A percentile compares a stretch with the other conserved stretches of the same genome.
These are phyloP conservation scores for Fragaria ananassa DNA, from an alignment of 306 rosid genomes.

Conservation along the genomic window DNA sequence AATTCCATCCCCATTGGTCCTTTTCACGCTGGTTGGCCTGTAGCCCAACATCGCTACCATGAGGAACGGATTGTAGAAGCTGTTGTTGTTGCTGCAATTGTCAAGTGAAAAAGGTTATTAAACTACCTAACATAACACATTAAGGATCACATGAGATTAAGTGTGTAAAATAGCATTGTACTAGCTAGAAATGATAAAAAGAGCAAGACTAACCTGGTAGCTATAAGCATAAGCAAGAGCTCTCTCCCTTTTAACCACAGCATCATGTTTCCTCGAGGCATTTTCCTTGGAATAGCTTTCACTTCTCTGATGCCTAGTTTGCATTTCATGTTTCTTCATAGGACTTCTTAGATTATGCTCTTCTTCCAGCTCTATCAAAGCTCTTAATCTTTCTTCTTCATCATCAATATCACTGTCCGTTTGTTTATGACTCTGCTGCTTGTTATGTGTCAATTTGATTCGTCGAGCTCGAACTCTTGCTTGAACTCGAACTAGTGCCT, in stretches of 20 bases:
- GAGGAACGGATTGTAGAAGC: slow-evolving; percentile 26
- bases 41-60: slow-evolving; percentile 30
- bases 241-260: slow-evolving; percentile 60
- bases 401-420: slow-evolving; percentile 18
- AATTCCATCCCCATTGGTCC: slow-evolving; percentile 74
- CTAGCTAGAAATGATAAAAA: not conserved
- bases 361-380: slow-evolving; percentile 23
- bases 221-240: slow-evolving; percentile 76
- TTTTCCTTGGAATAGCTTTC: slow-evolving; percentile 36
- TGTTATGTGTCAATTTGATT: slow-evolving; percentile 50
- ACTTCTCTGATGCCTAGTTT: slow-evolving; percentile 35
- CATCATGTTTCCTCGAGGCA: slow-evolving; percentile 56
- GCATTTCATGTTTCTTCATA: slow-evolving; percentile 24
- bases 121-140: not conserved
- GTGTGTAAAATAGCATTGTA: not conserved
- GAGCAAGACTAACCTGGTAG: slow-evolving; percentile 44
- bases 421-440: slow-evolving; percentile 35
- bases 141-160: not conserved
- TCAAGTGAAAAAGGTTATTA: not conserved
- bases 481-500: slow-evolving; percentile 87
- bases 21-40: slow-evolving; percentile 36
- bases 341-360: slow-evolving; percentile 44
- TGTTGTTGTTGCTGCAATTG: slow-evolving; percentile 42
- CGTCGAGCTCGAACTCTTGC: slow-evolving; percentile 76
- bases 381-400: slow-evolving; percentile 15